These are phyloP conservation scores for Podospora pseudopauciseta DNA, from an alignment of 495 filamentous ascomycete species.

Conservation along the genomic window DNA sequence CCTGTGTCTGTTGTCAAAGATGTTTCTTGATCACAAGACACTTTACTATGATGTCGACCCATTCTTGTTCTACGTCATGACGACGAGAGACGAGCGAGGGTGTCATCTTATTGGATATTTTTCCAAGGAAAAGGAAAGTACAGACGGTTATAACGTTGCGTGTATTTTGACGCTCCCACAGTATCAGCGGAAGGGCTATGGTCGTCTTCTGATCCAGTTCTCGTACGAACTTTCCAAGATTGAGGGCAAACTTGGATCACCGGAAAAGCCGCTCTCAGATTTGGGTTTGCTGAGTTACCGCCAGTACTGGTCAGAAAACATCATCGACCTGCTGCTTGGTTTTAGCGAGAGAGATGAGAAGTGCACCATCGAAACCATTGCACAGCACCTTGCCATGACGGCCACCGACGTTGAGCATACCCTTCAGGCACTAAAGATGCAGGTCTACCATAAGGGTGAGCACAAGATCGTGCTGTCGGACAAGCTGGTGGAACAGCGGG, in stretches of 20 bases:
- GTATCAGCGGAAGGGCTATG: conserved; percentile 91
- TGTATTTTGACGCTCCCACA: conserved; percentile 96
- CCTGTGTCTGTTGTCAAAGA: conserved; percentile 86
- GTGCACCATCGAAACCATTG: conserved; percentile 77
- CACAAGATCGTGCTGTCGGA: conserved; percentile 86
- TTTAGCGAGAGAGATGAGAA: conserved; percentile 57
- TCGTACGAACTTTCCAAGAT: conserved; percentile 96
- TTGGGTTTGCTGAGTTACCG: conserved; percentile 87
- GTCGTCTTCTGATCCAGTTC: conserved; percentile 90
- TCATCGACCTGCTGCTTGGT: conserved; percentile 76
- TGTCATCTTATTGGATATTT: conserved; percentile 96
- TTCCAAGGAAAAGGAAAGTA: conserved; percentile 95
- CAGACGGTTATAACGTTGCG: conserved; percentile 94
- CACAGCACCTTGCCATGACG: conserved; percentile 81
- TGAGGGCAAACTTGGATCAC: conserved; percentile 89
- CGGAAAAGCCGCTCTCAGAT: conserved; percentile 94
- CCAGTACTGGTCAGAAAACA: conserved; percentile 93
- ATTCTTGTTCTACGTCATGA: conserved; percentile 99
- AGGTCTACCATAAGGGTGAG: conserved; percentile 88
- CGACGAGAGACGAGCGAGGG: conserved; percentile 75
- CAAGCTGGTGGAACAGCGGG: conserved; percentile 63
- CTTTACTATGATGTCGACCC: conserved; percentile 99
- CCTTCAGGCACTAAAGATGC: conserved; percentile 87
- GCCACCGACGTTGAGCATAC: conserved; percentile 93
- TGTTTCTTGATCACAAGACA: conserved; percentile 98